Evolutionary conservation across 2,329 filamentous ascomycete species (phyloP), one percentile per base, ranked within the genome.

Genomic region (Teratosphaeria zuluensis): DNA sequence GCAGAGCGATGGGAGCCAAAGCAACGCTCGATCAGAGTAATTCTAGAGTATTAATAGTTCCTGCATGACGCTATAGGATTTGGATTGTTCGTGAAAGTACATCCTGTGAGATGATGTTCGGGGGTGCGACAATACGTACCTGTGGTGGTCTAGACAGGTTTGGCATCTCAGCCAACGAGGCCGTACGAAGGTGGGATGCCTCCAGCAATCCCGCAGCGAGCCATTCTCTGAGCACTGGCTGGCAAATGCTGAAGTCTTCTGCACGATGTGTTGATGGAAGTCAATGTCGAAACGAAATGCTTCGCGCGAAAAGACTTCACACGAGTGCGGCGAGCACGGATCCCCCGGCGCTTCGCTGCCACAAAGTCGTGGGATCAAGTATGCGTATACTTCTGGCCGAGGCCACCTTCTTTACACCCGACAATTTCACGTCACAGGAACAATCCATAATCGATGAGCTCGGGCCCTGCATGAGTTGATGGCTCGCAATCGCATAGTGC

Each of bases 31-130:
- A 54, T 82, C 80, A 82, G 80, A 76, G 77, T 81, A 81, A 80
- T 80, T 80, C 75, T 81, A 81, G 74, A 81, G 75, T 75, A 68
- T 68, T 68, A 69, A 14, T 64, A 68, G 69, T 70, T 80, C 80
- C 80, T 77, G 77, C 80, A 82, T 70, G 74, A 73, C 64, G 69
- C 69, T 76, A 74, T 82, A 79, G 80, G 80, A 78, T 73, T 81
- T 82, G 80, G 80, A 82, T 81, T 81, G 79, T 81, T 80, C 73
- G 67, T 76, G 67, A 68, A 63, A 69, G 53, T 57, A 46, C 56
- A 57, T 57, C 56, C 33, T 53, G 46, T 57, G 33, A 56, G n/a
- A 24, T 56, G 42, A n/a, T n/a, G n/a, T 48, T n/a, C n/a, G 16
- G n/a, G 19, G 14, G 42, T 19, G 42, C 19, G 42, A 19, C n/a